Base-by-base conservation (phyloP, 2,329 filamentous ascomycete genomes). In the Aspergillus sp. region DNA sequence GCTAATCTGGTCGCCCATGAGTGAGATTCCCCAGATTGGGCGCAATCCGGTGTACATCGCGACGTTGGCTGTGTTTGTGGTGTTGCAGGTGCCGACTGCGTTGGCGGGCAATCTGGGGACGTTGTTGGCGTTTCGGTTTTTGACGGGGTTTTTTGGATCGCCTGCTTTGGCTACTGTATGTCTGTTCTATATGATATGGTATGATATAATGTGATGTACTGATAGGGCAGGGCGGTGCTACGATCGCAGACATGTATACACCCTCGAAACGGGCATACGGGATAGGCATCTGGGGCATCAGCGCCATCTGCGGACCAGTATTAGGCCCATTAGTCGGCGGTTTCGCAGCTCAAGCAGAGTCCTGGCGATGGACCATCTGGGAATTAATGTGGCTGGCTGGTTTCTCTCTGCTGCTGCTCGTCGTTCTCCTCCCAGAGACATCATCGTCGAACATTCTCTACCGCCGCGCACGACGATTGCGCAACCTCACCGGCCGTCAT, bases 111-210 rank as follows among this genome's bases (percentile, higher is more conserved):
- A 77, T 47, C 69, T 78, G 35, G 71, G 68, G 6, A 74, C 73
- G 57, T 58, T 79, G 0, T 58, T 79, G 2, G 70, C 66, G 3
- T 70, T 78, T 37, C 69, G 75, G 13, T 77, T 76, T 52, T 47
- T 78, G 6, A 71, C 71, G 1, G 74, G 74, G 4, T 73, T 77
- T 51, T 70, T 75, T 53, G 73, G 73, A 2, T 64, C 59, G 9
- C 70, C 70, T 1, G 61, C 65, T 1, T 59, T 72, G 1, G 70
- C 70, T 5, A 72, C 69, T 8, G 36, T 37, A 28, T 28, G 36
- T 6, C 12, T 29, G 6, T 19, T 12, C 33, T 12, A 34, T 13
- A 5, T 19, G n/a, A 8, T n/a, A n/a, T n/a, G n/a, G n/a, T n/a
- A n/a, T n/a, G n/a, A n/a, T n/a, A n/a, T n/a, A n/a, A n/a, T n/a